Base-by-base conservation (phyloP, 2,329 filamentous ascomycete genomes). In the Neocatenulostroma microsporum region DNA sequence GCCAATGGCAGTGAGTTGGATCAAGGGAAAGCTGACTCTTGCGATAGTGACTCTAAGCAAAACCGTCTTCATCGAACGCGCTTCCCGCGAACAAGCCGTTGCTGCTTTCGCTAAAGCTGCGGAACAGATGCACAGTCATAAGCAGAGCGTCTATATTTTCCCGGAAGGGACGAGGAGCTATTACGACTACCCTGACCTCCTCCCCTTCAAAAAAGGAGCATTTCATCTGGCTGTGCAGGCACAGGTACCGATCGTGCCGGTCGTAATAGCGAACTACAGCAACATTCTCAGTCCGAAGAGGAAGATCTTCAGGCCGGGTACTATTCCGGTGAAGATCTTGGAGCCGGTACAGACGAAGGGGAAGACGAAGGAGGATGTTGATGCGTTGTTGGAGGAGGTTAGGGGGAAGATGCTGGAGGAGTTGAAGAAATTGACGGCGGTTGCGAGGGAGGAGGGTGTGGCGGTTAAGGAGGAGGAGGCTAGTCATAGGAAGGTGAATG, bases 141-240 rank as follows among this genome's bases (percentile, higher is more conserved):
- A 60, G 38, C 69, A 72, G 68, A 84, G 74, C 62, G 84, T 89
- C 51, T 89, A 79, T 67, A 86, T 89, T 66, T 89, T 89, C 62
- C 82, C 84, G 41, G 91, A 98, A 67, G 91, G 91, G 34, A 98
- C 91, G 2, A 76, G 91, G 49, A 93, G 84, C 60, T 94, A 96
- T 66, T 74, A 83, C 39, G 77, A 82, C 51, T 80, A 88, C 37
- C 84, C 91, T 2, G 76, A 73, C 41, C 66, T 98, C 53, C 69
- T 96, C 37, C 84, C 87, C n/a, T 98, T 96, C 73, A 98, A 98
- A 68, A 98, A 98, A 70, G 91, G 91, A 41, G 91, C 89, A 30
- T 98, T 98, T 64, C 89, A 98, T 62, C 73, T 98, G 21, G 91
- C 91, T 30, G 77, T 98, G 14, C 84, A 96, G 69, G 89, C 89